Evolutionary conservation across 805 yeast genomes (phyloP), one percentile per base, ranked within the genome.

Genomic region (Torulaspora quercuum): DNA sequence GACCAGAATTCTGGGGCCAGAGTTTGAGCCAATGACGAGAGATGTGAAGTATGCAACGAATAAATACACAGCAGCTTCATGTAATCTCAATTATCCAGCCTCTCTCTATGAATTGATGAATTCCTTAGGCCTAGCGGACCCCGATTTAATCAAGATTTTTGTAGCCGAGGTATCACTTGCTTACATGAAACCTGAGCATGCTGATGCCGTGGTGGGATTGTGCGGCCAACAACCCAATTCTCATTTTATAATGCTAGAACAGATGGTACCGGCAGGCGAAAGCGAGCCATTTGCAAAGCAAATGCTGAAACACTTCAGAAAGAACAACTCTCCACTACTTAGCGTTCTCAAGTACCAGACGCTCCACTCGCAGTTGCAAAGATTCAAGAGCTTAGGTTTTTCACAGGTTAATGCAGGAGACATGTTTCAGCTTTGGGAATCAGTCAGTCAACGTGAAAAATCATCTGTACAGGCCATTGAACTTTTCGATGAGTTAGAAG

Each of bases 101-200:
- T 47, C 69, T 5, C 79, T 73, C 41, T 43, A 59, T 12, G 40
- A 49, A 18, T 11, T 54, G 13, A 20, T 50, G 13, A 15, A 21
- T 6, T 11, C 31, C 5, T 23, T 35, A n/a, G 35, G 39, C 14
- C 32, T 57, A 7, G 27, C 43, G 7, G 50, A 42, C 18, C 46
- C 57, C 1, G 48, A 61, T n/a, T 49, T 67, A 2, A 61, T 71
- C 4, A 76, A 70, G 29, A 67, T 84, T 2, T 85, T 81, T 52
- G 69, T 86, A 25, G 90, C 94, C 1, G 95, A 84, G 55, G 94
- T 85, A 3, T 83, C 94, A 0, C 60, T 85, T 37, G 88, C 90
- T 0, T 85, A 84, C 55, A 84, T 85, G 92, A 65, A 69, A 24
- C 79, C 82, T 8, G 68, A 68, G 23, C 67, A 70, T 38, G 86